Base-by-base conservation (phyloP, 139 green algal genomes). In the Closterium sp. region DNA sequence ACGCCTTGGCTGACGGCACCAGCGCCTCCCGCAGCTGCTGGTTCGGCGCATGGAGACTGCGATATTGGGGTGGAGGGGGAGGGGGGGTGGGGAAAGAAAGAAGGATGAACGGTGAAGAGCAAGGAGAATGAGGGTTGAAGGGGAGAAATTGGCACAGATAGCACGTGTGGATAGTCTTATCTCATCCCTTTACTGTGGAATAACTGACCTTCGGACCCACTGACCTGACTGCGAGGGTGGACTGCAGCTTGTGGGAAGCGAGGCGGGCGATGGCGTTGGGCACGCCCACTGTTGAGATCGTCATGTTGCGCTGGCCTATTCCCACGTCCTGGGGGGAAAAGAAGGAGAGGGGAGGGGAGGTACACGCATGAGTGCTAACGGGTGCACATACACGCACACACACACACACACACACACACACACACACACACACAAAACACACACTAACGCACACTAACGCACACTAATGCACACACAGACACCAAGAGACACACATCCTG, bases 251-350 rank as follows among this genome's bases (percentile, higher is more conserved):
- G 31, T 94, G 66, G 31, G 92, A 33, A 1, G 96, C 97, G 64
- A 99, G 95, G 31, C 89, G 95, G 43, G 34, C 9, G 28, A 98
- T 96, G 34, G 97, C 90, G 69, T 98, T 96, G 35, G 95, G 95
- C 89, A 98, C 95, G 87, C 97, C 98, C n/a, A 99, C 98, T 0
- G 98, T 99, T n/a, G 95, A 97, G 69, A 99, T 97, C 32, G 98
- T 99, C 89, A 99, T 98, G 93, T 96, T 95, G 69, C 96, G 96
- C 19, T 93, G 96, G 33, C 96, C 97, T 28, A 99, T 97, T 84
- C 97, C 97, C 38, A 99, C 66, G 28, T 97, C 94, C 89, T 94
- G 91, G 30, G 12, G 30, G 88, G n/a, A 87, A 35, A 35, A 33
- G 84, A 43, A 28, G 76, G 76, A 28, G 76, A 85, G 76, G 28